Evolutionary conservation across 352 stramenopile genomes (phyloP), one percentile per base, ranked within the genome.

Genomic region (Globisporangium carolinianum): DNA sequence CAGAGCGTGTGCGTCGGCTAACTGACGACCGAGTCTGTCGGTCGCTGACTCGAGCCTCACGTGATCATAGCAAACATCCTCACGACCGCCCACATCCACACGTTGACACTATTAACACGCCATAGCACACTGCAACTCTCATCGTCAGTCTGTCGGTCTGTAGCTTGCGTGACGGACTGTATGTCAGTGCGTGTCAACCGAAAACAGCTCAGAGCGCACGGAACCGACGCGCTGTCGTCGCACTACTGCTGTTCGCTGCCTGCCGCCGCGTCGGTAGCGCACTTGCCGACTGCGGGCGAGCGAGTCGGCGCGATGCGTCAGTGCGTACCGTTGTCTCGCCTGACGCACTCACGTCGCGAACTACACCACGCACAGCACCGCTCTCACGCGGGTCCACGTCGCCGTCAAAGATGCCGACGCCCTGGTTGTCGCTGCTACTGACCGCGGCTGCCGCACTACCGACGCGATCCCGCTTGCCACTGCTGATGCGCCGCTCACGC

Each of bases 1-100:
- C 91, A 98, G 71, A 97, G 89, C 65, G 88, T 94, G 8, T 94
- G 83, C 43, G 76, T 91, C 9, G 80, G 81, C 47, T 94, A 62
- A 60, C 6, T 6, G 2, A 6, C 4, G 10, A n/a, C 5, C 2
- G 15, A n/a, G 17, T 51, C n/a, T 32, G 48, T 35, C 46, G 14
- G 38, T 32, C 24, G 2, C 24, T 32, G 24, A 32, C 24, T 32
- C 24, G 24, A 32, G 24, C 24, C 24, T 32, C 24, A 32, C 2
- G 24, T 32, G 24, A 32, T 3, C 24, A 32, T 32, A 32, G 24
- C 24, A 32, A 32, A 32, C 24, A 32, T 32, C 24, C 24, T 32
- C 24, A 32, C 24, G 24, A 32, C 24, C 24, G 24, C 24, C 24
- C 24, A 32, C 24, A 32, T 32, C 24, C 24, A 32, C 24, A 32